Conservation (phyloP, 805 yeast species). For the Nakazawaea ernobii region DNA sequence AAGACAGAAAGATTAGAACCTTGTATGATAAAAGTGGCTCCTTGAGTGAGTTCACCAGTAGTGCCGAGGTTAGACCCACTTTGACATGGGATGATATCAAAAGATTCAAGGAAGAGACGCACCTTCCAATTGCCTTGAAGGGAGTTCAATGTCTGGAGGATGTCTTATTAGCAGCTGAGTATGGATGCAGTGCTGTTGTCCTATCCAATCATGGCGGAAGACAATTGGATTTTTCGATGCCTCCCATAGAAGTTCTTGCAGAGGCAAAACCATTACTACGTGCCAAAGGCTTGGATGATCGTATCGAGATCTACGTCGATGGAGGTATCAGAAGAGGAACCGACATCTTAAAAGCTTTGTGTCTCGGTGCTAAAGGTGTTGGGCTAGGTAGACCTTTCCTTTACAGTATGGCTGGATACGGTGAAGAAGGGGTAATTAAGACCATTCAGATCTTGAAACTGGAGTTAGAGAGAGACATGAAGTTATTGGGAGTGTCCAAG, state of each 20-base stretch:
- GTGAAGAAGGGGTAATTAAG: conserved; percentile 63
- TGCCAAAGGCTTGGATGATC: conserved; percentile 31
- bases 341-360: conserved; percentile 35
- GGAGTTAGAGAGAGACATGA: conserved; percentile 62
- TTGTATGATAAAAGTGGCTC: conserved; percentile 33
- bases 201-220: conserved; percentile 76
- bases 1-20: conserved; percentile 68
- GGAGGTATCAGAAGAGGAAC: conserved; percentile 41
- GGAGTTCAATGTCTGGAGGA: conserved; percentile 69
- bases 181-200: conserved; percentile 58
- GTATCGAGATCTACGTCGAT: conserved; percentile 34
- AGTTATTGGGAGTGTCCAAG: conserved; percentile 53
- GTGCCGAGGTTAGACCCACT: conserved; percentile 44
- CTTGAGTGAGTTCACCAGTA: conserved; percentile 29
- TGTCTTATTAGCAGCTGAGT: conserved; percentile 49
- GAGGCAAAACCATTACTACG: conserved; percentile 44
- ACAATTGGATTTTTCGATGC: conserved; percentile 56
- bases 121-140: conserved; percentile 46
- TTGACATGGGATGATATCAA: conserved; percentile 58
- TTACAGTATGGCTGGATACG: conserved; percentile 76
- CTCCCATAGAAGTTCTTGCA: conserved; percentile 57
- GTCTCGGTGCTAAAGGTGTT: conserved; percentile 39
- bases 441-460: conserved; percentile 58
- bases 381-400: conserved; percentile 75
- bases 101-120: conserved; percentile 41